A percentile compares a stretch with the other conserved stretches of the same genome.
Conservation (phyloP, 2,329 filamentous ascomycete genomes). For the Colletotrichum magnum region DNA sequence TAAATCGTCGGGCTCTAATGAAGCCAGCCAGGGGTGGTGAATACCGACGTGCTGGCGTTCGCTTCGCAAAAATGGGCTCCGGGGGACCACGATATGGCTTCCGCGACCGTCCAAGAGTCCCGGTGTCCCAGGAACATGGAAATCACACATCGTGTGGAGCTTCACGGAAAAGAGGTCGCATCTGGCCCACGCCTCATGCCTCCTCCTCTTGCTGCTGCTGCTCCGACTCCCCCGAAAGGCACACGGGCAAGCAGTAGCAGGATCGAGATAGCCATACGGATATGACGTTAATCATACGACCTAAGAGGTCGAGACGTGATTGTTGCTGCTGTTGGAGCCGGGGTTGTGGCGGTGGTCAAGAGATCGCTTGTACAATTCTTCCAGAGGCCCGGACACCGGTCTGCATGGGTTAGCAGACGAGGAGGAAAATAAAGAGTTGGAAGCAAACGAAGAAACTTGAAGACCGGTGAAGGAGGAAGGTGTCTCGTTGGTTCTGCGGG, state of each 20-base stretch:
- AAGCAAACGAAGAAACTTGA: neutral
- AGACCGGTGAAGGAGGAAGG: neutral
- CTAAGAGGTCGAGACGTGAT: neutral
- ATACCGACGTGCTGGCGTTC: slow-evolving; percentile 18
- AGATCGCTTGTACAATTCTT: slow-evolving; percentile 7
- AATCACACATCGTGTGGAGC: slow-evolving; percentile 34
- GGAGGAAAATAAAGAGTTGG: neutral
- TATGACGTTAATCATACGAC: slow-evolving; percentile 22
- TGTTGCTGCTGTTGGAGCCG: slow-evolving; percentile 12
- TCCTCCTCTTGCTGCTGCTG: neutral
- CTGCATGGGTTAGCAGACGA: slow-evolving; percentile 25
- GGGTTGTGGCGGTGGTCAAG: neutral
- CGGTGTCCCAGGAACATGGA: slow-evolving; percentile 26
- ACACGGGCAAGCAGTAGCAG: neutral
- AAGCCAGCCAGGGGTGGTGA: slow-evolving; percentile 5
- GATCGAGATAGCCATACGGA: neutral
- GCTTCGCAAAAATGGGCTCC: slow-evolving; percentile 25
- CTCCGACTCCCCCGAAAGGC: slow-evolving; percentile 16
- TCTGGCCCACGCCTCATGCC: neutral
- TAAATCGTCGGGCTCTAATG: slow-evolving; percentile 18
- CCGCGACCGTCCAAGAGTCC: slow-evolving; percentile 14
- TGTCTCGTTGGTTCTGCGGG: slow-evolving; percentile 9
- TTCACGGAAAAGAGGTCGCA: neutral
- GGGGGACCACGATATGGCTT: slow-evolving; percentile 31
- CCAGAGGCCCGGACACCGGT: slow-evolving; percentile 34